Conservation (phyloP, 148 eudicot genomes). For the Vaccinium macrocarpon region DNA sequence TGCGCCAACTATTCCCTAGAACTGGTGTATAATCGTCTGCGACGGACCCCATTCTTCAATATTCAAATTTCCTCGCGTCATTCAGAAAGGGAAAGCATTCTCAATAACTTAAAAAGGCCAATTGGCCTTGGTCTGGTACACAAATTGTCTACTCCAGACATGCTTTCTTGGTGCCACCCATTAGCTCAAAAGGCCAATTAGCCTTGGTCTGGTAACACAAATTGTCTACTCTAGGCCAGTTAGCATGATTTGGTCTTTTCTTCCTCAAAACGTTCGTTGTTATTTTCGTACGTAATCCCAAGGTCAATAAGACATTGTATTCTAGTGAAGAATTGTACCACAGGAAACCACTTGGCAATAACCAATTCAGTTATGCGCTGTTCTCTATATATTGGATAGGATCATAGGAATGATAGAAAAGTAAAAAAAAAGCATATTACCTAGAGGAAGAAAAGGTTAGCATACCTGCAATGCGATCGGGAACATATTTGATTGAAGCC, state of each 20-base stretch:
- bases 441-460: not conserved
- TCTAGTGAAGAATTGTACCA: not conserved
- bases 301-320: not conserved
- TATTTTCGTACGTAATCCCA: not conserved
- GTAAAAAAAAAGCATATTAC: not conserved
- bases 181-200: not conserved
- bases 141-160: not conserved
- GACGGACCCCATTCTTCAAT: not conserved
- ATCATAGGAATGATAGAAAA: not conserved
- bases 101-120: not conserved
- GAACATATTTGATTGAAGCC: conserved; percentile 80
- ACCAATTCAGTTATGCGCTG: not conserved
- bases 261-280: not conserved
- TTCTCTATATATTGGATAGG: not conserved
- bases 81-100: not conserved
- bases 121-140: not conserved
- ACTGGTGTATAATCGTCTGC: not conserved
- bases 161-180: not conserved
- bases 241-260: not conserved
- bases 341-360: not conserved
- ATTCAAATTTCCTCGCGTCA: not conserved
- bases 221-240: too few species aligned
- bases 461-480: conserved; percentile 74
- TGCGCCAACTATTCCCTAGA: not conserved
- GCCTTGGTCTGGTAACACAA: too few species aligned